phyloP scores from a whole-genome alignment of 2,329 filamentous ascomycete species.

The Penicillium sp. region DNA sequence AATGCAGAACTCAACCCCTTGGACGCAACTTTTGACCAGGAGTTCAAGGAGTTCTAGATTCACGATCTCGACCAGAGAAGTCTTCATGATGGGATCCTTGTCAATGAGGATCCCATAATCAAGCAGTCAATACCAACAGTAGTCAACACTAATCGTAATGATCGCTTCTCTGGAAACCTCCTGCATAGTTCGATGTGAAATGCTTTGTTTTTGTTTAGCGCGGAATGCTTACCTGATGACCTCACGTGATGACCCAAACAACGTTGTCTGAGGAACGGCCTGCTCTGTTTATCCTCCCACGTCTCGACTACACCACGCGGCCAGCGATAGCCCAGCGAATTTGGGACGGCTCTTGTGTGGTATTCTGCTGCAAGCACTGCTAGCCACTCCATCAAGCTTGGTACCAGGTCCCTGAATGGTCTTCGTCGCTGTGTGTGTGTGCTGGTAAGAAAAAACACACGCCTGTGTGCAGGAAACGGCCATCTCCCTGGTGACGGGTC shows the following conservation, averaged over 20 bases:
- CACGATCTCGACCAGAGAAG: not conserved
- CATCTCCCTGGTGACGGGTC: constrained; percentile 28
- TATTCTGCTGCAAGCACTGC: not conserved
- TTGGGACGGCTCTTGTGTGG: constrained; percentile 6
- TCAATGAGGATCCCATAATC: not conserved
- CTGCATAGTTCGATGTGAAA: not conserved
- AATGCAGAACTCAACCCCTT: not conserved
- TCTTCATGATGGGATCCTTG: not conserved
- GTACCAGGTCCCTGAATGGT: constrained; percentile 14
- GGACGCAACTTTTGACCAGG: not conserved
- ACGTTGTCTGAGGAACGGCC: constrained; percentile 45
- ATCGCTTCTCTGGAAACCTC: not conserved
- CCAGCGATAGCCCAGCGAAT: constrained; percentile 12
- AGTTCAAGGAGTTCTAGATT: no score
- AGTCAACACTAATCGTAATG: not conserved
- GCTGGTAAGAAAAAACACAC: constrained; percentile 3
- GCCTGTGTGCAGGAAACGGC: constrained; percentile 14
- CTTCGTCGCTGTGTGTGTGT: constrained; percentile 6
- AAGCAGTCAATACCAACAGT: no score
- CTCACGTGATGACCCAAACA: constrained; percentile 38
- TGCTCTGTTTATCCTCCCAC: constrained; percentile 42
- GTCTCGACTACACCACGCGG: constrained; percentile 24
- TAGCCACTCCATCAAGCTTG: constrained; percentile 1
- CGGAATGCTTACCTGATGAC: constrained; percentile 27
- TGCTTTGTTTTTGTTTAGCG: constrained; percentile 13